phyloP scores from a whole-genome alignment of 2,329 filamentous ascomycete genomes.

The Clonostachys sp. region DNA sequence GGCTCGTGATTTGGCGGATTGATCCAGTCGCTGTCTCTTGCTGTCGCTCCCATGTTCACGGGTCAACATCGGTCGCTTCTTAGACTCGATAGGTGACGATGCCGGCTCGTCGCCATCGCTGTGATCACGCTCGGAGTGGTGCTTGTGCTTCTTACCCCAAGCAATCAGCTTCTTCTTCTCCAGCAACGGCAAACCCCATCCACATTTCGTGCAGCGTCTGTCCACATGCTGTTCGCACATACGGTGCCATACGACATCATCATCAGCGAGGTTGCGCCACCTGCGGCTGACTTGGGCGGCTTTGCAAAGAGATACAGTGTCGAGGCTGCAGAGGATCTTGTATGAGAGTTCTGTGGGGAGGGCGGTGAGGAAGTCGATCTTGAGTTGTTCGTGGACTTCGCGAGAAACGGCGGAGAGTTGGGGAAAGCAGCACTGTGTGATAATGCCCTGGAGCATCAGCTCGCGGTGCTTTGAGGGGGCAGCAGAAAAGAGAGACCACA shows the following conservation, averaged over 20 bases:
- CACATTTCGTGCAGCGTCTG: slow-evolving; percentile 89
- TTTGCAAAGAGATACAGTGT: slow-evolving; percentile 92
- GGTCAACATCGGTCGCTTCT: not conserved
- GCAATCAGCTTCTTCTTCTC: slow-evolving; percentile 85
- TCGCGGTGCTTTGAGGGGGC: slow-evolving; percentile 91
- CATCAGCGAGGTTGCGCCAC: slow-evolving; percentile 89
- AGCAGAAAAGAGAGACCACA: slow-evolving; percentile 97
- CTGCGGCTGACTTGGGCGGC: slow-evolving; percentile 87
- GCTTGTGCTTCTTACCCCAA: slow-evolving; percentile 67
- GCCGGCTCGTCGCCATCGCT: not conserved
- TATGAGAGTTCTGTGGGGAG: slow-evolving; percentile 87
- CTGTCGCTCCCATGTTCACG: slow-evolving; percentile 10
- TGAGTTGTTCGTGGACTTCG: slow-evolving; percentile 88
- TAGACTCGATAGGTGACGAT: not conserved
- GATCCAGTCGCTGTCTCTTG: slow-evolving; percentile 25
- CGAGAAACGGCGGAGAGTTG: slow-evolving; percentile 91
- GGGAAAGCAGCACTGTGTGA: slow-evolving; percentile 95
- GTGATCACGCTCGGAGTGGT: slow-evolving; percentile 9
- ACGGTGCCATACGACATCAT: slow-evolving; percentile 93
- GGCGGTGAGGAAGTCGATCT: slow-evolving; percentile 92
- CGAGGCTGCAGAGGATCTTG: slow-evolving; percentile 88
- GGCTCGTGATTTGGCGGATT: slow-evolving; percentile 16
- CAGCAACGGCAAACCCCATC: slow-evolving; percentile 86
- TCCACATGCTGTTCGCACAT: slow-evolving; percentile 99
- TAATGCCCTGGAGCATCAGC: slow-evolving; percentile 92